Evolutionary conservation across 805 yeast genomes (phyloP).

Genomic region (Saturnispora saitoi): DNA sequence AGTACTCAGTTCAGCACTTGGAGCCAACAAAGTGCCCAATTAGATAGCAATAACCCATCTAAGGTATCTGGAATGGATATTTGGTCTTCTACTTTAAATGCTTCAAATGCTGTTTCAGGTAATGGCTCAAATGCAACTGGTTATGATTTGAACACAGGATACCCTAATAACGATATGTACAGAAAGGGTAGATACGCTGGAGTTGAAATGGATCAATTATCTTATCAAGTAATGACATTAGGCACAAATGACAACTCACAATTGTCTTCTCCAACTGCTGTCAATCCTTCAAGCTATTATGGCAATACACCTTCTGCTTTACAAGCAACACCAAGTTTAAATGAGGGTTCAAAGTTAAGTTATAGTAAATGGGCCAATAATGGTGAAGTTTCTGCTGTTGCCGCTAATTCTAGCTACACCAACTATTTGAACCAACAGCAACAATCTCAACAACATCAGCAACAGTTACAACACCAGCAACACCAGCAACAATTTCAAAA

Average conservation of each 20-base stretch:
- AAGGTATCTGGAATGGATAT: neutral
- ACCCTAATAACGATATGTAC: neutral
- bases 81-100: conserved; percentile 3
- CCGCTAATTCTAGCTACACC: neutral
- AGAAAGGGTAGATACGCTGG: conserved; percentile 13
- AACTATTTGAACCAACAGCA: neutral
- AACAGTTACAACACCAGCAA: neutral
- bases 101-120: neutral
- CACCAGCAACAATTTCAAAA: neutral
- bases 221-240: conserved; percentile 22
- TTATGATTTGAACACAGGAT: neutral
- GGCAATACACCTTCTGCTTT: neutral
- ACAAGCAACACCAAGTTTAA: neutral
- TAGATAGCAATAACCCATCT: neutral
- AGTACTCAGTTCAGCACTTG: neutral
- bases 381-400: neutral
- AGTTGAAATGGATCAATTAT: conserved; percentile 24
- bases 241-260: conserved; percentile 14
- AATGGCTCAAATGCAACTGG: neutral
- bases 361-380: conserved; percentile 2
- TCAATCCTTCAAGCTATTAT: neutral
- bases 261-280: conserved; percentile 7
- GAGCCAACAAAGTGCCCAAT: neutral
- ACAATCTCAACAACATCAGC: neutral
- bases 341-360: neutral